Evolutionary conservation across 2,329 filamentous ascomycete genomes (phyloP), one percentile per base, ranked within the genome.

Genomic region (Aspergillus alliaceus): DNA sequence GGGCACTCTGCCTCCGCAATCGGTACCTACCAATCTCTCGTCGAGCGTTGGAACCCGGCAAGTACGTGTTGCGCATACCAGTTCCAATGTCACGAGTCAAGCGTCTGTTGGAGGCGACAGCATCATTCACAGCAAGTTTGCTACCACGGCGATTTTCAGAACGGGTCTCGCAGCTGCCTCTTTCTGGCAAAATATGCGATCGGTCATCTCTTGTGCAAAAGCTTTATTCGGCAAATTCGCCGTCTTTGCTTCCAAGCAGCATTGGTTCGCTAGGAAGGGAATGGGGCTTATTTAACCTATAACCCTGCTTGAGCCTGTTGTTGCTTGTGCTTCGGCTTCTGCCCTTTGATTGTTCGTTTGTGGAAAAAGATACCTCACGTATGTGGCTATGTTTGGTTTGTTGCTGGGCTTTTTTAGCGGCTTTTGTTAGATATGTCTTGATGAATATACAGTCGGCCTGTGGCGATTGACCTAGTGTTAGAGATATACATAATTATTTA

Each of bases 231-330:
- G 60, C 37, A 61, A 48, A 35, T 18, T 64, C 35, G 54, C 59
- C n/a, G n/a, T 62, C 11, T 51, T 56, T 44, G 64, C 59, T 55
- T 63, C 57, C 29, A 53, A 54, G 46, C 53, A 60, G 32, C 56
- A 58, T 54, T 56, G 51, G 50, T 49, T 54, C 20, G 50, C 42
- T 35, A 54, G 61, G 52, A 65, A 64, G 57, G 62, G 60, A 57
- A 24, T 64, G 52, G 58, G 58, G 35, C 25, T 62, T 32, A 57
- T 52, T 32, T 62, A 62, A 44, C 34, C 35, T 29, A 34, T 48
- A 29, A 27, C 29, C 50, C 22, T 9, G 14, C 31, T 9, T 34
- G 27, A 24, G 20, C 18, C 27, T 31, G 27, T 14, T 31, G 32
- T 34, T 40, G 18, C 3, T 48, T 32, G n/a, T 44, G 18, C 14